A percentile compares a stretch with the other conserved stretches of the same genome.
Evolutionary conservation across 2,329 filamentous ascomycete genomes (phyloP).

Genomic region (Sporothrix pseudoabietina): DNA sequence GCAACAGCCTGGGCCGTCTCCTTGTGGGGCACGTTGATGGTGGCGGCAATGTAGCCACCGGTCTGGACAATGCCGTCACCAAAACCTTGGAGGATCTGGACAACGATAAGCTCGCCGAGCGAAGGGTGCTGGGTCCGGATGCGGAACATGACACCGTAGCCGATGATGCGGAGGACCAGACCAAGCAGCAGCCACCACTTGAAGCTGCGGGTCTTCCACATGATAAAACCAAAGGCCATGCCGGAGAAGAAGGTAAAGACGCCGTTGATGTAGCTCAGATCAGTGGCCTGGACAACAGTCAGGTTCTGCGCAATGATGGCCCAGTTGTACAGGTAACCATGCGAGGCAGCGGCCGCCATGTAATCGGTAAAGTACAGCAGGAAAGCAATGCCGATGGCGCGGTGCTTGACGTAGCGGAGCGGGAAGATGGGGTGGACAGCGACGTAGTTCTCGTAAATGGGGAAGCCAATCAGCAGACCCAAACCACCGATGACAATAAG

Average conservation of each 20-base stretch:
- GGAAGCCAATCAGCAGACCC: conserved; percentile 45
- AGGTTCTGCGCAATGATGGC: conserved; percentile 28
- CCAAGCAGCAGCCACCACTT: conserved; percentile 31
- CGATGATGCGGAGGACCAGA: conserved; percentile 29
- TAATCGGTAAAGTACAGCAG: conserved; percentile 41
- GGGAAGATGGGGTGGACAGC: conserved; percentile 52
- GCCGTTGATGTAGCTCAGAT: conserved; percentile 29
- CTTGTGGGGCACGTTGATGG: conserved; percentile 29
- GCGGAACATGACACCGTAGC: conserved; percentile 32
- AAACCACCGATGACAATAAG: conserved; percentile 49
- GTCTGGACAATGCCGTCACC: conserved; percentile 30
- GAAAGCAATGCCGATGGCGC: conserved; percentile 47
- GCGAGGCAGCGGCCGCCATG: conserved; percentile 28
- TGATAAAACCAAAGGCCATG: conserved; percentile 29
- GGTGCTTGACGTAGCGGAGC: conserved; percentile 48
- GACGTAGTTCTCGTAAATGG: conserved; percentile 51
- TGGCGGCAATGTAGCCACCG: conserved; percentile 30
- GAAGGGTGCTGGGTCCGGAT: conserved; percentile 20
- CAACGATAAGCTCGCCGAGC: conserved; percentile 27
- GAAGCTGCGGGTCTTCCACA: conserved; percentile 29
- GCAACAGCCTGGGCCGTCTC: conserved; percentile 31
- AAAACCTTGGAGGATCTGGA: conserved; percentile 28
- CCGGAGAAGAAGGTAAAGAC: conserved; percentile 30
- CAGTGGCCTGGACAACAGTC: conserved; percentile 25
- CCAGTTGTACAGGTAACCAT: conserved; percentile 32